Evolutionary conservation across 495 filamentous ascomycete species (phyloP).

Genomic region (Aspergillus panamensis): DNA sequence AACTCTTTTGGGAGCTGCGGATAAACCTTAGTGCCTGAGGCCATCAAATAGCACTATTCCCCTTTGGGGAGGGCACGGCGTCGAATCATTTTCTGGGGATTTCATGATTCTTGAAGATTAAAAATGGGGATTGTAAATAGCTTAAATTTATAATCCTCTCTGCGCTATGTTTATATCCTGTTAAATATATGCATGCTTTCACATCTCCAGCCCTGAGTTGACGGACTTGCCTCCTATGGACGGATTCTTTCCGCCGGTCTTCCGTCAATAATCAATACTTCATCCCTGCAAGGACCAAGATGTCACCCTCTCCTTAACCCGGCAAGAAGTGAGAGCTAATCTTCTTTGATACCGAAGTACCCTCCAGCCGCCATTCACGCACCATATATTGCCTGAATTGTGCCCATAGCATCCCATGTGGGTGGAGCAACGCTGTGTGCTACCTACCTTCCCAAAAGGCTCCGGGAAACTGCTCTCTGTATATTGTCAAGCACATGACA

Average conservation of each 20-base stretch:
- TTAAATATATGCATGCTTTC: not conserved
- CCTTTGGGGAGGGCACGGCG: not conserved
- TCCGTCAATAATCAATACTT: not conserved
- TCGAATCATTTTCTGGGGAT: not conserved
- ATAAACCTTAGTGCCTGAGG: conserved; percentile 11
- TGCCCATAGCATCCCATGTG: not conserved
- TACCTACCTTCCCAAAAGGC: too few species aligned
- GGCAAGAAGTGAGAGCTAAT: not conserved
- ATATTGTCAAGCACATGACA: too few species aligned
- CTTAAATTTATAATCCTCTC: not conserved
- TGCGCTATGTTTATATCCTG: not conserved
- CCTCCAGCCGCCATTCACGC: not conserved
- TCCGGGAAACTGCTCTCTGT: too few species aligned
- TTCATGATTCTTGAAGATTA: not conserved
- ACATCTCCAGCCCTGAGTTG: not conserved
- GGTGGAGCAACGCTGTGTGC: too few species aligned
- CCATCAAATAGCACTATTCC: conserved; percentile 1
- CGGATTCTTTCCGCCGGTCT: not conserved
- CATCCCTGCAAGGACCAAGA: conserved; percentile 4
- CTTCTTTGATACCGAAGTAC: not conserved
- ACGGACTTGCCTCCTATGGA: not conserved
- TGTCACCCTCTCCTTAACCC: not conserved
- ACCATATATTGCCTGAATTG: not conserved
- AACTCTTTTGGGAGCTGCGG: conserved; percentile 8
- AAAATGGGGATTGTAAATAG: not conserved